Conservation (phyloP, 345 rosid species). For the Syzygium grande region DNA sequence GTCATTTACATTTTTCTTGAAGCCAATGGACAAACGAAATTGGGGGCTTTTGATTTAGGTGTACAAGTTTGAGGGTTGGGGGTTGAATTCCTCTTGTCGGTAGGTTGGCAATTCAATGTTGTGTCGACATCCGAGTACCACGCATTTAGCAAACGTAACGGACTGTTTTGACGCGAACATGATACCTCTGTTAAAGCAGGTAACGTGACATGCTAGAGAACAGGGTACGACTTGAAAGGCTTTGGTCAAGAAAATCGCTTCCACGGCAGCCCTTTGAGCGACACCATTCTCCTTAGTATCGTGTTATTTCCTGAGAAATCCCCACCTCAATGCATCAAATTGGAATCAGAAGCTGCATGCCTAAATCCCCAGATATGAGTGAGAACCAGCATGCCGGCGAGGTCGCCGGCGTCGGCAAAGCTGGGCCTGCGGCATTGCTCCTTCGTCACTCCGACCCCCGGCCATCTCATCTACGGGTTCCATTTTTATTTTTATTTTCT, state of each 20-base stretch:
- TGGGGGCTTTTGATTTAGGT: neutral
- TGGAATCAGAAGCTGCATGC: neutral
- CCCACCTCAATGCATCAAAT: neutral
- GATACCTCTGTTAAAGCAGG: neutral
- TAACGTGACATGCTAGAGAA: neutral
- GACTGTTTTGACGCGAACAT: too few relatives aligned
- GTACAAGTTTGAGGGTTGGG: neutral
- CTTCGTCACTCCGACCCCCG: neutral
- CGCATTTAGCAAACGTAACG: neutral
- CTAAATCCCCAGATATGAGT: neutral
- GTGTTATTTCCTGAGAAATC: neutral
- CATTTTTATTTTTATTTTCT: neutral
- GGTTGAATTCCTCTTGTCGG: neutral
- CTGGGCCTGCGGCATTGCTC: neutral
- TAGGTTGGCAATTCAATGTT: neutral
- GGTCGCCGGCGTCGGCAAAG: too few relatives aligned
- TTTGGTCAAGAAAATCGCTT: neutral
- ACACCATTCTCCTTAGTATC: neutral
- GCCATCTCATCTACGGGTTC: neutral
- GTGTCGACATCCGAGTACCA: neutral
- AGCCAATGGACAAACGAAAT: neutral
- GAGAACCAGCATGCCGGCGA: neutral
- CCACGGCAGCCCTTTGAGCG: neutral
- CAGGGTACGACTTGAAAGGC: neutral
- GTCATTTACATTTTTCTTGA: neutral